Conservation (phyloP, 2,329 filamentous ascomycete species). For the Alternaria brassicae region DNA sequence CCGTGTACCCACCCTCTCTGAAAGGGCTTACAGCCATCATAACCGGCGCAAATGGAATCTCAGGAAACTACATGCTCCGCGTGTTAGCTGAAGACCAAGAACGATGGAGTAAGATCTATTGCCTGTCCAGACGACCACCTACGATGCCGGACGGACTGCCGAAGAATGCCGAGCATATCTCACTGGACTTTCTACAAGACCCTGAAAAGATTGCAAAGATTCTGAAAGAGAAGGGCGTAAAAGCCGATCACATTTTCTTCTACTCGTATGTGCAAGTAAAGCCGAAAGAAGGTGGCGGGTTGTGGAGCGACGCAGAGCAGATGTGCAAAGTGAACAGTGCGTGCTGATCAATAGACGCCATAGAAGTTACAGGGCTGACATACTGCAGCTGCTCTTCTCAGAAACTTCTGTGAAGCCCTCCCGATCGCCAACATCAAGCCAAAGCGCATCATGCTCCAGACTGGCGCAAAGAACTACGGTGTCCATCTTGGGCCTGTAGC, state of each 20-base stretch:
- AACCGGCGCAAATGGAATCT: constrained; percentile 63
- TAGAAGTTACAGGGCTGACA: background rate
- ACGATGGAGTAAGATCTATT: constrained; percentile 62
- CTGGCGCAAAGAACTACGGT: constrained; percentile 62
- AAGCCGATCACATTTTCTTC: constrained; percentile 60
- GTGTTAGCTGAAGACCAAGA: constrained; percentile 56
- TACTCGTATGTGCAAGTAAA: constrained; percentile 62
- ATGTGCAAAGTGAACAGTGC: constrained; percentile 56
- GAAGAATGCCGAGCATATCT: constrained; percentile 53
- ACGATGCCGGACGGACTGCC: constrained; percentile 46
- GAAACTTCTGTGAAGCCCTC: constrained; percentile 58
- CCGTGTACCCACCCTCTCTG: constrained; percentile 52
- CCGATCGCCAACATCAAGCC: constrained; percentile 53
- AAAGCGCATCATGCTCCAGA: constrained; percentile 59
- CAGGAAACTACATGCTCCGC: constrained; percentile 60
- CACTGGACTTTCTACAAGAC: constrained; percentile 51
- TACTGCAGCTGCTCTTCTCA: constrained; percentile 47
- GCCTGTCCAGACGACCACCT: constrained; percentile 57
- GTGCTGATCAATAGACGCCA: background rate
- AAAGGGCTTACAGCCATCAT: constrained; percentile 60
- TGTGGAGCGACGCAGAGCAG: constrained; percentile 61
- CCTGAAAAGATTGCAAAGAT: constrained; percentile 48
- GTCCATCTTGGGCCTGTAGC: constrained; percentile 56
- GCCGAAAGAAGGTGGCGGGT: constrained; percentile 53
- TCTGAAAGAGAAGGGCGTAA: constrained; percentile 45